These are phyloP conservation scores for Sporothrix curviconia DNA, from an alignment of 2,329 filamentous ascomycete genomes.

Conservation along the genomic window DNA sequence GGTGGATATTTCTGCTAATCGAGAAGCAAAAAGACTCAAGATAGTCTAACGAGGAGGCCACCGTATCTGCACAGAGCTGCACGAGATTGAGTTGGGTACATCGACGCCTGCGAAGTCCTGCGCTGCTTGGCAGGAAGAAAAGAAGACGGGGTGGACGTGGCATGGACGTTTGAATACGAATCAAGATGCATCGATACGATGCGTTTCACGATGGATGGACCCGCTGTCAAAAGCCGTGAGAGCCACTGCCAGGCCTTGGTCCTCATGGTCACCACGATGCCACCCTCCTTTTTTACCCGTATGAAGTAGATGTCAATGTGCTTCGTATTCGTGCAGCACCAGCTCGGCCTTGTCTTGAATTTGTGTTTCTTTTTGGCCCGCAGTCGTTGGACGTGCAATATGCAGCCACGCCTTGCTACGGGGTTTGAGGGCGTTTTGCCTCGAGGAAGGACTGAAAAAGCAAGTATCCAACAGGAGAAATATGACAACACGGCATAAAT, in stretches of 20 bases:
- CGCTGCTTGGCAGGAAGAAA: no score
- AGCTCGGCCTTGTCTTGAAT: not conserved
- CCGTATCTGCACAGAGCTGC: no score
- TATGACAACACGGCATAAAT: not conserved
- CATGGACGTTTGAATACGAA: no score
- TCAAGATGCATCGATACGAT: slow-evolving; percentile 2
- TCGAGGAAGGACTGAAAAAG: not conserved
- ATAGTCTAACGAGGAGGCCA: no score
- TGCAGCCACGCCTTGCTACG: not conserved
- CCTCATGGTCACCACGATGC: not conserved
- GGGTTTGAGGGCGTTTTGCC: no score
- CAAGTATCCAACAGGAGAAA: not conserved
- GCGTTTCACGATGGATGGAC: not conserved
- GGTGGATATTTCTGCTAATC: no score
- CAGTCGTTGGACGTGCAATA: not conserved
- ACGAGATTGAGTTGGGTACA: no score
- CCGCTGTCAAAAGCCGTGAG: not conserved
- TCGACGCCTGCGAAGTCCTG: no score
- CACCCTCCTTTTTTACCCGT: not conserved
- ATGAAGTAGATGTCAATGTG: not conserved
- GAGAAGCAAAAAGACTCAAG: no score
- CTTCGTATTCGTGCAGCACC: not conserved
- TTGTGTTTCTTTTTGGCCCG: no score
- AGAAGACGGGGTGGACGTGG: no score
- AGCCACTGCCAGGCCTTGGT: no score